Conservation (phyloP, 805 yeast species). For the Candida oleophila region DNA sequence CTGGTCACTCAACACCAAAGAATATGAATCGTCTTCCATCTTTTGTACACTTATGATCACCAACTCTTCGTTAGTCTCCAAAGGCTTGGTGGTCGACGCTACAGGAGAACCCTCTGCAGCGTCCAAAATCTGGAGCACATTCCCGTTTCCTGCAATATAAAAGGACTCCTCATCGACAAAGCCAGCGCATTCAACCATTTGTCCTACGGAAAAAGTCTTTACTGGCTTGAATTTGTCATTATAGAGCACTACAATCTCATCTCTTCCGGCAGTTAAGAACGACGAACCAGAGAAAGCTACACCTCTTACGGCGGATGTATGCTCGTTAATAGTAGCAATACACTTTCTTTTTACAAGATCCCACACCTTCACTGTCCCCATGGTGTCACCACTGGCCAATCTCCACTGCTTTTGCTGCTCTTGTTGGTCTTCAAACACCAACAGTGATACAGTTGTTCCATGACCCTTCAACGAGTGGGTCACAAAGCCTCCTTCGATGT, state of each 20-base stretch:
- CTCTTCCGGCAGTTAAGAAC: slow-evolving; percentile 86
- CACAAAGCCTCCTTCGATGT: slow-evolving; percentile 78
- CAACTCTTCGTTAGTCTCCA: slow-evolving; percentile 68
- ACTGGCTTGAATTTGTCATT: slow-evolving; percentile 52
- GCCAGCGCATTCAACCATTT: slow-evolving; percentile 71
- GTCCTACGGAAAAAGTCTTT: slow-evolving; percentile 70
- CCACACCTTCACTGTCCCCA: slow-evolving; percentile 58
- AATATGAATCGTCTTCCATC: slow-evolving; percentile 29
- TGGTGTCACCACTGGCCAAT: slow-evolving; percentile 68
- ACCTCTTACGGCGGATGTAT: slow-evolving; percentile 83
- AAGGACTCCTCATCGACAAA: slow-evolving; percentile 42
- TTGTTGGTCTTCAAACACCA: slow-evolving; percentile 69
- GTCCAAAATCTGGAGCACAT: slow-evolving; percentile 67
- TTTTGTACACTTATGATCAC: slow-evolving; percentile 60
- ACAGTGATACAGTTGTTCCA: slow-evolving; percentile 80
- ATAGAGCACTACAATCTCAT: slow-evolving; percentile 67
- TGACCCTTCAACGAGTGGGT: slow-evolving; percentile 94
- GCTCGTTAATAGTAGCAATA: slow-evolving; percentile 64
- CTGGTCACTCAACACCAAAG: slow-evolving; percentile 78
- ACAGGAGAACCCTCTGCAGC: slow-evolving; percentile 46
- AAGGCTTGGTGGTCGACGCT: slow-evolving; percentile 46
- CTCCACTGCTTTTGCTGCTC: slow-evolving; percentile 68
- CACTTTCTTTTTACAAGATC: slow-evolving; percentile 74
- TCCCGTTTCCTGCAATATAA: slow-evolving; percentile 80
- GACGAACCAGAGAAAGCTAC: slow-evolving; percentile 62